Conservation (phyloP, 164 flowering plant genomes). For the Kalanchoe fedtschenkoi region DNA sequence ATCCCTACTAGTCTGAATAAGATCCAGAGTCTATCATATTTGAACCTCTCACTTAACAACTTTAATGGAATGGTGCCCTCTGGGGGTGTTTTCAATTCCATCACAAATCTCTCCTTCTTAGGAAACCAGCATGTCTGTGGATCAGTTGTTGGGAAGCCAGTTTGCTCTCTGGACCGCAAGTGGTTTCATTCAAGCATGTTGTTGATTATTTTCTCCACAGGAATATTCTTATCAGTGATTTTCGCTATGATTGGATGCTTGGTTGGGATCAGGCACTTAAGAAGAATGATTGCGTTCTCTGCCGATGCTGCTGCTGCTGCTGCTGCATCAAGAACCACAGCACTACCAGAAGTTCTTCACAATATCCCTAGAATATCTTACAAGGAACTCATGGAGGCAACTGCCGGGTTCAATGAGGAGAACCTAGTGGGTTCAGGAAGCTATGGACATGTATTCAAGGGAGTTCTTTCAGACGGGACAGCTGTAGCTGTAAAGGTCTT, state of each 20-base stretch:
- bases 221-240: constrained; percentile 17
- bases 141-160: constrained; percentile 20
- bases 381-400: constrained; percentile 32
- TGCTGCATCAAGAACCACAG: constrained; percentile 11
- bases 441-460: constrained; percentile 35
- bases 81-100: constrained; percentile 23
- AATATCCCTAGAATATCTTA: constrained; percentile 31
- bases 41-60: constrained; percentile 47
- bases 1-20: constrained; percentile 31
- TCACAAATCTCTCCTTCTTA: constrained; percentile 27
- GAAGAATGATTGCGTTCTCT: constrained; percentile 6
- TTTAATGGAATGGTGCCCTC: constrained; percentile 35
- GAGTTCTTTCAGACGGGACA: constrained; percentile 27
- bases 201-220: constrained; percentile 19
- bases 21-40: constrained; percentile 20
- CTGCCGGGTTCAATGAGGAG: constrained; percentile 25
- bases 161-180: constrained; percentile 13
- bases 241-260: constrained; percentile 21
- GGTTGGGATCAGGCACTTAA: constrained; percentile 17
- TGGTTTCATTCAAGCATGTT: constrained; percentile 17
- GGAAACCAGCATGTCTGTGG: constrained; percentile 40
- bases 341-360: constrained; percentile 16
- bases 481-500: constrained; percentile 37
- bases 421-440: constrained; percentile 33
- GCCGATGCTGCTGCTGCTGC: constrained; percentile 5